Conservation (phyloP, 441 rosid genomes). For the Populus tomentosa region DNA sequence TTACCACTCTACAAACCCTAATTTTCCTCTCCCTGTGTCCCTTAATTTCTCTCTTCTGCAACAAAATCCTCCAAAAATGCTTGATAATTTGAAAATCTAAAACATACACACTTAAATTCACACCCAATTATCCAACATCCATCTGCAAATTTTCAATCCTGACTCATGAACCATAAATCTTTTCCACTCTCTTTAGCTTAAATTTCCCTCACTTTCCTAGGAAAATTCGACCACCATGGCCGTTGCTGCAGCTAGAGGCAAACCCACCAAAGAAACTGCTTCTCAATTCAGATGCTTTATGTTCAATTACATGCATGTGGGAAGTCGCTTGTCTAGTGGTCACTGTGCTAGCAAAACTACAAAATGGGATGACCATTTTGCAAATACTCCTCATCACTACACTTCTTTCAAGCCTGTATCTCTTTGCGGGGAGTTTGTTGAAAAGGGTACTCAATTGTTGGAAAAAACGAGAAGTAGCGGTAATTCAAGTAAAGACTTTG, state of each 20-base stretch:
- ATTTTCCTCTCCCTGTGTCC: no score
- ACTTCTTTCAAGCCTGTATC: conserved; percentile 59
- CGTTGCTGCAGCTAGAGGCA: conserved; percentile 67
- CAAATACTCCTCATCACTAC: conserved; percentile 37
- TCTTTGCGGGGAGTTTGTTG: conserved; percentile 45
- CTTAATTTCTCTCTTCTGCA: background rate
- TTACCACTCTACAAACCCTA: no score
- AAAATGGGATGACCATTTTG: conserved; percentile 46
- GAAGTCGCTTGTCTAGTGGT: conserved; percentile 36
- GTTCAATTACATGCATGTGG: conserved; percentile 47
- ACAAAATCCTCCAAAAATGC: conserved; percentile 8
- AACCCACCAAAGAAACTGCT: conserved; percentile 49
- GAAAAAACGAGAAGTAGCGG: background rate
- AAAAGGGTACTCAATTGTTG: conserved; percentile 37
- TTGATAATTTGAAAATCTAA: conserved; percentile 19
- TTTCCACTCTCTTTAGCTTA: background rate
- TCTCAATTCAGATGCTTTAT: conserved; percentile 63
- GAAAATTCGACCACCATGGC: conserved; percentile 44
- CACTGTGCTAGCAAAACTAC: conserved; percentile 35
- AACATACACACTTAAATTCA: conserved; percentile 22
- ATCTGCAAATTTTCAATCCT: conserved; percentile 7
- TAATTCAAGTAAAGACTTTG: conserved; percentile 26
- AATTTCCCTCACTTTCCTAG: conserved; percentile 14
- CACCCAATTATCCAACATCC: conserved; percentile 14
- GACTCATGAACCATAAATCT: background rate